Conservation (phyloP, 208 protist species). For the Novymonas esmeraldas region DNA sequence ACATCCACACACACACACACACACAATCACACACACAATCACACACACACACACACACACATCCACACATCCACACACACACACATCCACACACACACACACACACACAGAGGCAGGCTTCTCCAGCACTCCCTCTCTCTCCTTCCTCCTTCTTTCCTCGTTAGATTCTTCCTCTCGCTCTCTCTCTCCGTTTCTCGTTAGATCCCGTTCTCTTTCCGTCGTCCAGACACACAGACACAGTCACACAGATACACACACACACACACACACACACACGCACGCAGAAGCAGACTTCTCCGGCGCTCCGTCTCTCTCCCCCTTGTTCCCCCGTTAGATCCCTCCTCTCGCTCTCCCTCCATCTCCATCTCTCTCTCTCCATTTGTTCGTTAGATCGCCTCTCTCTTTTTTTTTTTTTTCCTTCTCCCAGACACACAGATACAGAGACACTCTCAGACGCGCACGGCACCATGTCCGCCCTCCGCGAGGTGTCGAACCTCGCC, state of each 20-base stretch:
- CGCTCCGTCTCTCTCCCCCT: not conserved
- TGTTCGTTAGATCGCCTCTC: not conserved
- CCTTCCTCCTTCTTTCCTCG: not conserved
- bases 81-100: not conserved
- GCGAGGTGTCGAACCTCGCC: constrained; percentile 57
- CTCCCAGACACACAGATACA: not conserved
- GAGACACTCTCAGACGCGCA: too few relatives aligned
- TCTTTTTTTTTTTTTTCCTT: not conserved
- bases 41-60: too few relatives aligned
- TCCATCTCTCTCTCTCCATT: not conserved
- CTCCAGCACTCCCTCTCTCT: not conserved
- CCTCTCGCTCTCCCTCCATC: not conserved
- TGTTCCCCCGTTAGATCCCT: not conserved
- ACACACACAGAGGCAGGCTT: not conserved
- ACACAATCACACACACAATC: too few relatives aligned
- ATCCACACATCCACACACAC: not conserved
- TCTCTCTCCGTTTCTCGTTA: too few relatives aligned
- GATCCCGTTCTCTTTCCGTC: too few relatives aligned
- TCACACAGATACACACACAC: not conserved
- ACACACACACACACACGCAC: not conserved
- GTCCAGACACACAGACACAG: too few relatives aligned
- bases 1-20: too few relatives aligned
- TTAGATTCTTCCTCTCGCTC: constrained; percentile 1
- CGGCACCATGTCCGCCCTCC: constrained; percentile 46
- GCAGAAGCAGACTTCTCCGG: not conserved